phyloP scores from a whole-genome alignment of 106 monocot genomes.

The Ottelia alismoides region DNA sequence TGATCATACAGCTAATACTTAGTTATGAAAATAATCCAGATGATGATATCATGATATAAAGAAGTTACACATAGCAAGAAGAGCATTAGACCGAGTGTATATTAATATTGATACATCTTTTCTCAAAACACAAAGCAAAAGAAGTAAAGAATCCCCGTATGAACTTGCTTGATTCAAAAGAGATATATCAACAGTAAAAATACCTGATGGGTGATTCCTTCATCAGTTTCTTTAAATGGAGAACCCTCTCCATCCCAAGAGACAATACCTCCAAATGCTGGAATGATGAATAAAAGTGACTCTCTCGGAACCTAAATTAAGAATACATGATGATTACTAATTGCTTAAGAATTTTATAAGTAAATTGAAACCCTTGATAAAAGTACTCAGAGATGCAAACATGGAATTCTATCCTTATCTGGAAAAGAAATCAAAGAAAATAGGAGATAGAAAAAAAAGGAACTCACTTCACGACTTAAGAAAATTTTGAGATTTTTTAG shows the following conservation, averaged over 20 bases:
- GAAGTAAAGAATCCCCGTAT: too few species aligned
- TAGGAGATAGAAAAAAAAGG: too few species aligned
- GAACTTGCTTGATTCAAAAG: too few species aligned
- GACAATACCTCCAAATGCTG: conserved; percentile 91
- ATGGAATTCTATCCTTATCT: neutral
- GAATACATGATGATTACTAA: neutral
- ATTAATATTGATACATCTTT: too few species aligned
- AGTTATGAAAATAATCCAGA: too few species aligned
- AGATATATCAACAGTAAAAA: neutral
- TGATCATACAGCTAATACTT: too few species aligned
- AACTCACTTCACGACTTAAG: conserved; percentile 78
- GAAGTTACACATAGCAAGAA: too few species aligned
- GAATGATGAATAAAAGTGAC: conserved; percentile 77
- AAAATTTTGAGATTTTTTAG: conserved; percentile 76
- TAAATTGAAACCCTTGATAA: neutral
- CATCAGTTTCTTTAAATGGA: conserved; percentile 64
- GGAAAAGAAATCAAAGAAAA: conserved; percentile 5
- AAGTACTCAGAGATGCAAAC: neutral
- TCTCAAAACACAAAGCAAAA: too few species aligned
- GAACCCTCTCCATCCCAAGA: conserved; percentile 96
- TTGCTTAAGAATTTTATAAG: neutral
- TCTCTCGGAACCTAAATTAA: conserved; percentile 76
- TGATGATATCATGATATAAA: too few species aligned
- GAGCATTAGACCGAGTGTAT: too few species aligned
- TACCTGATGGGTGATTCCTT: conserved; percentile 89